These are phyloP conservation scores for Pterulicium gracile DNA, from an alignment of 1,284 basidiomycete species.

Conservation along the genomic window DNA sequence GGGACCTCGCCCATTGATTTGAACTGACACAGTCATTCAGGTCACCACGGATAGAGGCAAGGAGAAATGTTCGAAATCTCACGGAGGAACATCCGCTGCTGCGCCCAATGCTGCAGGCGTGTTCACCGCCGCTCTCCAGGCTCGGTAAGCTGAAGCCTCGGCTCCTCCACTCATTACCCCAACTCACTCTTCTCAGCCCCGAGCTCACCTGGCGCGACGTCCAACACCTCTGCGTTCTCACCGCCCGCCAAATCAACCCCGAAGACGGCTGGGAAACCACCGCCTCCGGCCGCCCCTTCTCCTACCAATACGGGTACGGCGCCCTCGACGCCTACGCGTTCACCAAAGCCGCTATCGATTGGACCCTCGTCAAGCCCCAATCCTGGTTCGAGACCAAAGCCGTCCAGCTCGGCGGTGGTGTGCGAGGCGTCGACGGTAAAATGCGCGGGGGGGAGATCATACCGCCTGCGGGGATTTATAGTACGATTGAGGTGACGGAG, in stretches of 20 bases:
- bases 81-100: slow-evolving; percentile 97
- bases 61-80: slow-evolving; percentile 71
- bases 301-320: slow-evolving; percentile 98
- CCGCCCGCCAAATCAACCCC: slow-evolving; percentile 73
- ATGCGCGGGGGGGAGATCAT: slow-evolving; percentile 65
- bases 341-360: slow-evolving; percentile 73
- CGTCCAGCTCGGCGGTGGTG: slow-evolving; percentile 56
- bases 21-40: slow-evolving; percentile 27
- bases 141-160: slow-evolving; percentile 24
- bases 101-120: slow-evolving; percentile 93
- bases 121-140: slow-evolving; percentile 80
- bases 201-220: slow-evolving; percentile 97
- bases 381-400: slow-evolving; percentile 76
- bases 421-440: slow-evolving; percentile 42
- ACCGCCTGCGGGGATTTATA: slow-evolving; percentile 54
- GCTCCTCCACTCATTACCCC: neutral
- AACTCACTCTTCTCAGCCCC: slow-evolving; percentile 26
- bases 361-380: slow-evolving; percentile 91
- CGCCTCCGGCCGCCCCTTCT: slow-evolving; percentile 71
- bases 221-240: slow-evolving; percentile 82
- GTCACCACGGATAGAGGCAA: slow-evolving; percentile 92
- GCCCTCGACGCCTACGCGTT: slow-evolving; percentile 78
- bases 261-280: slow-evolving; percentile 94
- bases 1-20: slow-evolving; percentile 4
- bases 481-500: slow-evolving; percentile 61